Evolutionary conservation across 176 grass and related monocot species (phyloP), one percentile per base, ranked within the genome.

Genomic region (Microstegium vimineum): DNA sequence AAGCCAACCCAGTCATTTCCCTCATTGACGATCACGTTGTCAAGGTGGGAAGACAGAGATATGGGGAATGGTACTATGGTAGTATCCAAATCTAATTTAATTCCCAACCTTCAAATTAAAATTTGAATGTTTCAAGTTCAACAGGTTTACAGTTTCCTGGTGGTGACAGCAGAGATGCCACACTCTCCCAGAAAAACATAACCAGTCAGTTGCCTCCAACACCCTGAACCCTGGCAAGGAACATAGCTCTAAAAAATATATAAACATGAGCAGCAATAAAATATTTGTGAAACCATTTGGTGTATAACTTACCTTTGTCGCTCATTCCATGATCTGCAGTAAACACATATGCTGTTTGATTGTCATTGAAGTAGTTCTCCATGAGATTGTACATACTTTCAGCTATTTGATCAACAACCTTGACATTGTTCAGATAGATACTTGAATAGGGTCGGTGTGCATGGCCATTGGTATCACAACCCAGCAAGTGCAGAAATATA

Each of bases 241-340:
- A 72, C 5, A 22, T 79, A 84, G 11, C 46, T 74, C n/a, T 74
- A 74, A 32, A 71, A 68, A 74, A 20, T 40, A 59, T 64, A 76
- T 62, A 51, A 54, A 37, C 8, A 78, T 61, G 25, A 52, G 23
- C 20, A 79, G 32, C 7, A 32, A 38, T 69, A 69, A 73, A 60
- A 73, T 74, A 49, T 56, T 69, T 54, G 12, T 72, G 20, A 87
- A 36, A 84, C 2, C 26, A 69, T 80, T 75, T 49, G 41, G 6
- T 37, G 17, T 61, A 25, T 31, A 33, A 10, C 45, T 75, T 89
- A 97, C 92, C 94, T 97, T 97, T 97, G 81, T 97, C 94, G 36
- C 94, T 97, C 94, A 97, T 97, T 88, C 94, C 94, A 89, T 97
- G 92, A 80, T 97, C 94, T 42, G 94, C 94, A 20, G 94, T 97